Base-by-base conservation (phyloP, 805 yeast genomes). In the Starmerella davenportii region DNA sequence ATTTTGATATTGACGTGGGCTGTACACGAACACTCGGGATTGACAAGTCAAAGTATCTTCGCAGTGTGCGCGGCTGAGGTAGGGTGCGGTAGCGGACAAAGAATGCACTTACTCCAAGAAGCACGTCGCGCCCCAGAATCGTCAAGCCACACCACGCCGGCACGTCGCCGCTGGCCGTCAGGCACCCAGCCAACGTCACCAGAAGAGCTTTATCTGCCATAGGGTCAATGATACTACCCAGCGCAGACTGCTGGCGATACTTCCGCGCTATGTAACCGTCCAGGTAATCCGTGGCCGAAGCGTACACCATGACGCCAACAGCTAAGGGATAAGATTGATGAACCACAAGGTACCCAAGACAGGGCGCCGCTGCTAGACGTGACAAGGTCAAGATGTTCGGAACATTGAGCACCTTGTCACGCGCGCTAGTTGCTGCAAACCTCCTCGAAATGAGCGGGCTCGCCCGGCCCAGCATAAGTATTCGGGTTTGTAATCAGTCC, bases 211-310 rank as follows among this genome's bases (percentile, higher is more conserved):
- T 90, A 55, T 90, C 99, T 0, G 98, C 99, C 61, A 82, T 66
- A 0, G 99, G 99, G 52, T 90, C 99, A 25, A 92, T 63, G 14
- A 90, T 75, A 0, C 94, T 76, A 0, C 99, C 99, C 5, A 84
- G 69, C 1, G 79, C 76, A 1, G 94, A 74, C 50, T 73, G 69
- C 67, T 78, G 63, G 40, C 81, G 74, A 62, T 58, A 87, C 43
- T 60, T 69, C 39, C 99, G 65, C 4, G 99, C 99, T 45, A 92
- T 72, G 51, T 60, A 79, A 0, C 99, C 99, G 57, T 90, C 99
- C 18, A 85, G 59, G 45, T 80, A 76, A 56, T 90, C 99, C 0
- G 98, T 87, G 3, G 84, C 55, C 46, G 95, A 78, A 0, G 95
- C 84, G 51, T 82, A 84, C 0, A 73, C 65, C 56, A 90, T 87